Evolutionary conservation across 2,329 filamentous ascomycete genomes (phyloP), one percentile per base, ranked within the genome.

Genomic region (Harringtonia lauricola): DNA sequence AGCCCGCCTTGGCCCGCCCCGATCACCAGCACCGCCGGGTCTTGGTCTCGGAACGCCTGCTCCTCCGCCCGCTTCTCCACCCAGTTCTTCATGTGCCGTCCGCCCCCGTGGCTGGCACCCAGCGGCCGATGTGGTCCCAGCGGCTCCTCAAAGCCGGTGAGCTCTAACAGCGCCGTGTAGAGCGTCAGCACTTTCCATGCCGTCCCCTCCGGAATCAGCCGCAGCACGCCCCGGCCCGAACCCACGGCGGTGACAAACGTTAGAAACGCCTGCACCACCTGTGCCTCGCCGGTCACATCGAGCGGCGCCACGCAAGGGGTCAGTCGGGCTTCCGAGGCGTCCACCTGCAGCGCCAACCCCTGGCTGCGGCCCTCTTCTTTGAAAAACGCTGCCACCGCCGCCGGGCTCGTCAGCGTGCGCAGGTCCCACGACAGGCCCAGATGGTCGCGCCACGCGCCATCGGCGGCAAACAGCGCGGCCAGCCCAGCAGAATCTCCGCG

Each of bases 131-230:
- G 65, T 1, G 52, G 53, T 2, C 67, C 64, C 1, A 66, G 55
- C 0, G 51, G 49, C 55, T 83, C 76, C 46, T 78, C 71, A 41
- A 69, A 59, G 0, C 70, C 74, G 4, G 64, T 71, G 6, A 86
- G 49, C 31, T 72, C 68, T 2, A 66, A 54, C 6, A 86, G 60
- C 0, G 67, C 64, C 0, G 81, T 84, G 53, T 76, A 83, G 0
- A 85, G 52, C 2, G 76, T 79, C 49, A 75, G 81, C 0, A 76
- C 71, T 54, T 77, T 80, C 79, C 78, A 84, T 3, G 46, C 30
- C 3, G 57, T 59, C 1, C 57, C 59, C 1, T 58, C 59, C 31
- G 66, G 57, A 0, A 68, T 63, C 1, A 84, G 56, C 4, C 76
- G 64, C 0, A 73, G 64, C 2, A 83, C 51, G 2, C 81, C 81